Evolutionary conservation across 805 yeast genomes (phyloP), one percentile per base, ranked within the genome.

Genomic region (Hanseniaspora pseudoguilliermondii): DNA sequence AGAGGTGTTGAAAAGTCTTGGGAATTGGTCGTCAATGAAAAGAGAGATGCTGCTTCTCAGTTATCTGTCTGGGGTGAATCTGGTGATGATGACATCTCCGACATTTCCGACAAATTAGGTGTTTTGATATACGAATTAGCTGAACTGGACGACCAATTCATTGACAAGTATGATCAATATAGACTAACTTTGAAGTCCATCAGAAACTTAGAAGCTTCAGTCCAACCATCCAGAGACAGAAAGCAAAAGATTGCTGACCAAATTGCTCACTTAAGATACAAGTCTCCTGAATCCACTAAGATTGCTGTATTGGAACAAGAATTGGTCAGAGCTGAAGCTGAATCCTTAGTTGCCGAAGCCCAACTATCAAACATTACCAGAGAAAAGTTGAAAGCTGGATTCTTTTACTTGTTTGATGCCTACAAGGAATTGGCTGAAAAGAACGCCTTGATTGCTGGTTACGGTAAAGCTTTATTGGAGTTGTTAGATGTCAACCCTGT

Each of bases 291-390:
- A 71, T 82, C 89, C 43, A 88, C 77, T 62, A 85, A 84, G 75
- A 82, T 86, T 61, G 78, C 81, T 55, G 81, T 86, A 57, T 75
- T 87, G 68, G 95, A 87, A 74, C 95, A 87, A 71, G 95, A 86
- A 71, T 76, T 86, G 67, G 95, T 87, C 58, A 79, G 95, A 72
- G 93, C 93, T 40, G 95, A 87, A 73, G 95, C 95, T 55, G 95
- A 87, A 73, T 83, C 89, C 53, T 75, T 86, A 61, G 95, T 87
- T 63, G 95, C 95, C 50, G 95, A 86, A 73, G 95, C 95, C 34
- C 95, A 87, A 74, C 76, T 87, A 64, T 84, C 91, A 40, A 86
- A 86, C 72, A 86, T 86, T 67, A 86, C 95, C 61, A 78, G 95
- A 73, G 89, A 86, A 68, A 84, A 85, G 72, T 78, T 87, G 68